phyloP scores from a whole-genome alignment of 345 rosid species.

The Corchorus capsularis region DNA sequence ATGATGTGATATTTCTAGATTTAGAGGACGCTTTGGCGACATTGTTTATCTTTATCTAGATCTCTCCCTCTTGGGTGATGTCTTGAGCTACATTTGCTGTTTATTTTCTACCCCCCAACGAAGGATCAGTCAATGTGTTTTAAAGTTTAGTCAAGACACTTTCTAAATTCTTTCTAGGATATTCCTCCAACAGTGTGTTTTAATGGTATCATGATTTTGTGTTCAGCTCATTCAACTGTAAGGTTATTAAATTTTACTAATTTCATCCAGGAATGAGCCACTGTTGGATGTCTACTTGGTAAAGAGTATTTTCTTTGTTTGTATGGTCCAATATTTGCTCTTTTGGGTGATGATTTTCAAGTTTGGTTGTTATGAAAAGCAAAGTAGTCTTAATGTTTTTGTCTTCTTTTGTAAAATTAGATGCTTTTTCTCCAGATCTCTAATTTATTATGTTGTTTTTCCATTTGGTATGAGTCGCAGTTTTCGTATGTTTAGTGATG shows the following conservation, averaged over 20 bases:
- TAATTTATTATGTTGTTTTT: not conserved
- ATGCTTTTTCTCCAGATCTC: not conserved
- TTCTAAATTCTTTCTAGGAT: not conserved
- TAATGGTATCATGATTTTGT: not conserved
- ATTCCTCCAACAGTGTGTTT: not conserved
- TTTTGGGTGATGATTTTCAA: conserved; percentile 78
- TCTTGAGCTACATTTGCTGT: no score
- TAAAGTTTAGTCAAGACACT: no score
- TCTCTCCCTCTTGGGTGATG: no score
- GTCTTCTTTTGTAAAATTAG: not conserved
- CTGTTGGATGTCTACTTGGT: conserved; percentile 71
- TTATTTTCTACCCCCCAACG: no score
- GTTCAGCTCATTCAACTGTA: not conserved
- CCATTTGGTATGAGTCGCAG: conserved; percentile 51
- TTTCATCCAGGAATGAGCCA: conserved; percentile 82
- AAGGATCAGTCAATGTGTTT: no score
- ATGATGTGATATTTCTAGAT: no score
- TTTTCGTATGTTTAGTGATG: conserved; percentile 95
- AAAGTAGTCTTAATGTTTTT: conserved; percentile 46
- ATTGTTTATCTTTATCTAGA: no score
- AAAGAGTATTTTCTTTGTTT: conserved; percentile 90
- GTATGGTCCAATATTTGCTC: conserved; percentile 92
- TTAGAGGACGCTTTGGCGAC: no score
- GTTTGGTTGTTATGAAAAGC: conserved; percentile 74
- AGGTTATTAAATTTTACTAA: not conserved